phyloP scores from a whole-genome alignment of 331 rosid genomes.

The Dryas integrifolia region DNA sequence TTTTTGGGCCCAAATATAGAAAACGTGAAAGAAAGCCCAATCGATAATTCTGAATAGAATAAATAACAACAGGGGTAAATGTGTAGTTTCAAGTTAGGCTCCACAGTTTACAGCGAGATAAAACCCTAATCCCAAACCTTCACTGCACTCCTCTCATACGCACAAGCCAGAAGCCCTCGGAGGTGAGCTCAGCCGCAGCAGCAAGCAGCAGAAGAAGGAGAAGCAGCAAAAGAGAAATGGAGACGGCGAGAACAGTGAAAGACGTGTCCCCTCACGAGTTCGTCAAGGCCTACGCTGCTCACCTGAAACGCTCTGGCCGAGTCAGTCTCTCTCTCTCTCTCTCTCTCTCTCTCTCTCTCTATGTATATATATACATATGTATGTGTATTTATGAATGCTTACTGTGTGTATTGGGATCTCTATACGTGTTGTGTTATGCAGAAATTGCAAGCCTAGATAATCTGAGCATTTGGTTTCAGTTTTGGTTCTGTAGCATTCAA shows the following conservation, averaged over 20 bases:
- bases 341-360: too few species aligned
- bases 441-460: conserved; percentile 4
- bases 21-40: background rate
- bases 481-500: background rate
- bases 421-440: background rate
- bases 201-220: conserved; percentile 4
- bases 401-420: background rate
- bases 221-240: conserved; percentile 34
- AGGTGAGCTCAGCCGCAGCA: conserved; percentile 17
- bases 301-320: conserved; percentile 81
- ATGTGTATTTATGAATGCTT: background rate
- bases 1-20: background rate
- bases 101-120: background rate
- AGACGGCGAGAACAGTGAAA: conserved; percentile 64
- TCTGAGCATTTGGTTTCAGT: background rate
- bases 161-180: conserved; percentile 6
- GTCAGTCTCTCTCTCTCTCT: conserved; percentile 22
- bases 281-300: conserved; percentile 80
- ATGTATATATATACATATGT: background rate
- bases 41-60: background rate
- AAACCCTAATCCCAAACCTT: conserved; percentile 12
- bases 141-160: background rate
- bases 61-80: background rate
- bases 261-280: conserved; percentile 85
- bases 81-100: background rate